Base-by-base conservation (phyloP, 768 basidiomycete species). In the Suillus spraguei region DNA sequence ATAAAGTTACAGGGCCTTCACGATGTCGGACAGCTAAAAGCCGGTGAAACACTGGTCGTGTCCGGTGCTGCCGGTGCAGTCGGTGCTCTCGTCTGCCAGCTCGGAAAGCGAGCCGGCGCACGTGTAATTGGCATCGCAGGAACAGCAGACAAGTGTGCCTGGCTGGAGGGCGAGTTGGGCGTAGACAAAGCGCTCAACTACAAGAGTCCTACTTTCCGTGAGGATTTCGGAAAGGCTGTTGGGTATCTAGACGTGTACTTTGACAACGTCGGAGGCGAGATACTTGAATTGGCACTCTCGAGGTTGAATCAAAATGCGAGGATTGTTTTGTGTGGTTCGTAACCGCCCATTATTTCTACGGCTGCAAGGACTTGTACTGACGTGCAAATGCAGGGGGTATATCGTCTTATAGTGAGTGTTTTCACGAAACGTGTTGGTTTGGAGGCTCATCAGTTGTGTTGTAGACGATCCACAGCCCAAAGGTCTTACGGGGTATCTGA, bases 11-110 rank as follows among this genome's bases (percentile, higher is more conserved):
- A 94, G 94, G 95, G 96, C 10, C 80, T 98, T 35, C 81, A 87
- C 73, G 91, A 94, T 56, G 81, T 97, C 53, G 94, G 89, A 17
- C 75, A 91, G 64, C 75, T 96, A 69, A 91, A 96, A 73, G 74
- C 87, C 0, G 94, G 95, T 14, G 95, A 98, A 64, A 92, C 85
- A 0, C 84, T 97, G 56, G 83, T 98, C 28, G 90, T 90, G 13
- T 93, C 93, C 1, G 96, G 94, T 22, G 96, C 96, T 2, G 96
- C 97, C 10, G 96, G 95, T 11, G 88, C 95, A 1, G 92, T 93
- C 11, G 94, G 95, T n/a, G 84, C 87, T 11, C 74, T 93, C 62
- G 91, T 81, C 14, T 95, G 94, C 75, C 94, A 95, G 67, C 81
- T 95, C 22, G 94, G 91, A 53, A 94, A 93, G 74, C 81, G 85